Evolutionary conservation across 2,329 filamentous ascomycete genomes (phyloP), one percentile per base, ranked within the genome.

Genomic region (Emericellopsis atlantica): DNA sequence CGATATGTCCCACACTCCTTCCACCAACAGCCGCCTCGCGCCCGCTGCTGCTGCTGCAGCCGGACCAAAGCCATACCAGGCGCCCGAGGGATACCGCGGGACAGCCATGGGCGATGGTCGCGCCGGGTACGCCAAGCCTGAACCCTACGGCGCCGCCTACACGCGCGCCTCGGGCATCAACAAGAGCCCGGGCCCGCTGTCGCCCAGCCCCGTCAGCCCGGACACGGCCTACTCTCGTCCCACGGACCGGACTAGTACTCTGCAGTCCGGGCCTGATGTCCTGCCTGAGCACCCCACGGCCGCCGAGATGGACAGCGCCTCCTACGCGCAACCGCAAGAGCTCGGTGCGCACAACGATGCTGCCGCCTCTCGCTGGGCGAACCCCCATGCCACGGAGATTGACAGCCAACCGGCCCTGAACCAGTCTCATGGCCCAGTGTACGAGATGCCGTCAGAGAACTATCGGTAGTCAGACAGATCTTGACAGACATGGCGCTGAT

Each of bases 361-460:
- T 6, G 48, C 52, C 26, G 26, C 26, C 26, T 29, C 26, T 9
- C 54, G 52, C 40, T 64, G 60, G 58, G 52, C 58, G 42, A 54
- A 55, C 42, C 47, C 54, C 12, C 48, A 56, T 35, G 61, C 61
- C 4, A 51, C 59, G 4, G 62, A 65, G 52, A 63, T 64, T 43
- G 62, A 64, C 42, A 52, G 59, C 37, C 51, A 57, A 35, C 49
- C 58, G 24, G 52, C 61, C 5, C 46, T 54, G 48, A 50, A 40
- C 47, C 57, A 50, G 46, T 56, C 53, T 46, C 59, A 48, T 32
- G 58, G 56, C 2, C 58, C 58, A 2, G 60, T 66, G 5, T 66
- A 62, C 43, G 64, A 66, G 53, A 66, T 66, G 64, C 59, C 63
- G 4, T 48, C 57, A 11, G 55, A 65, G 46, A 46, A 43, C 24